These are phyloP conservation scores for Colletotrichum sansevieriae DNA, from an alignment of 2,329 filamentous ascomycete species.

Conservation along the genomic window DNA sequence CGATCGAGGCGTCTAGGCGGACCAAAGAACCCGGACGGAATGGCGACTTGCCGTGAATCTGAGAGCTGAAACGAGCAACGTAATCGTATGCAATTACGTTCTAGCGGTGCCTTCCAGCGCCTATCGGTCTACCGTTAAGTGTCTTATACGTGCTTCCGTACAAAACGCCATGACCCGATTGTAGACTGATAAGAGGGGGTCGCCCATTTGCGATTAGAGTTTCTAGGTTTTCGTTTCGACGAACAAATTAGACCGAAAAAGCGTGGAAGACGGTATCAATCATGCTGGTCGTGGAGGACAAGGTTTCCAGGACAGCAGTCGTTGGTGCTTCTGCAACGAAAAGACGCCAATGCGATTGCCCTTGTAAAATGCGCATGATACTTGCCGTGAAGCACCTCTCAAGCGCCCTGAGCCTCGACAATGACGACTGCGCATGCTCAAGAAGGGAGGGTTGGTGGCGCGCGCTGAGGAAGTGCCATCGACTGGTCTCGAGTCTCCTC, in stretches of 20 bases:
- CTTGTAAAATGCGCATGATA: neutral
- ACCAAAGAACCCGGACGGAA: no score
- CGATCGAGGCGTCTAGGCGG: no score
- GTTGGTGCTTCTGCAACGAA: conserved; percentile 12
- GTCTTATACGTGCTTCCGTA: conserved; percentile 20
- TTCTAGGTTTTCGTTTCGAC: conserved; percentile 18
- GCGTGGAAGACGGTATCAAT: conserved; percentile 15
- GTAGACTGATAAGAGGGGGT: conserved; percentile 7
- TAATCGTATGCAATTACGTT: no score
- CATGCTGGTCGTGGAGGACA: conserved; percentile 4
- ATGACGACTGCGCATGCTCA: neutral
- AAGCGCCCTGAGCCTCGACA: neutral
- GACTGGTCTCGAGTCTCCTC: no score
- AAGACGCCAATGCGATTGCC: neutral
- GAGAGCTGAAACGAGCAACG: no score
- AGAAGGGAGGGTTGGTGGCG: neutral
- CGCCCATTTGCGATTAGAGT: conserved; percentile 18
- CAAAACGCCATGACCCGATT: conserved; percentile 15
- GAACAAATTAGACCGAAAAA: conserved; percentile 2
- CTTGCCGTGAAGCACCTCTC: conserved; percentile 4
- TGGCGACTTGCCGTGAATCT: no score
- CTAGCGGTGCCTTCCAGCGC: conserved; percentile 10
- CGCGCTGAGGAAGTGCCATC: neutral
- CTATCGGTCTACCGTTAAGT: neutral
- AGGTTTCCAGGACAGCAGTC: conserved; percentile 21